These are phyloP conservation scores for Aspergillus mulundensis DNA, from an alignment of 495 filamentous ascomycete genomes.

Conservation along the genomic window DNA sequence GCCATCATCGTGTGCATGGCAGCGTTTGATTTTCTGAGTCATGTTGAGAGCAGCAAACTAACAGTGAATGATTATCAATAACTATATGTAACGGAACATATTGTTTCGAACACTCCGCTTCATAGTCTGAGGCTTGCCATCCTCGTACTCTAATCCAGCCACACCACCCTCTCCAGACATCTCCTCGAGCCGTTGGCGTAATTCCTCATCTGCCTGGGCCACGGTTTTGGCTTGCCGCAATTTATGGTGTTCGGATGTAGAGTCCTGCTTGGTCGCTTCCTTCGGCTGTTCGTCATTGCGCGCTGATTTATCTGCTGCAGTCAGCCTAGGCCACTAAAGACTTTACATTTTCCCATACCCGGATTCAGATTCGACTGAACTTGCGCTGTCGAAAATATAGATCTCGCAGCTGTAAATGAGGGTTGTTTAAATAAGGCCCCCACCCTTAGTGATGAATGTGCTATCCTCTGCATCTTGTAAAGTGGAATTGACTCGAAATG, in stretches of 20 bases:
- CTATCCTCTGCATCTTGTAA: background rate
- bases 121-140: constrained; percentile 71
- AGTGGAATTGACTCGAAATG: background rate
- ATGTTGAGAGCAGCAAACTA: background rate
- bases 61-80: background rate
- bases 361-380: background rate
- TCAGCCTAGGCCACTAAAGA: background rate
- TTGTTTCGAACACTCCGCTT: constrained; percentile 74
- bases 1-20: background rate
- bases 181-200: constrained; percentile 61
- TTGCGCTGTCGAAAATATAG: constrained; percentile 5
- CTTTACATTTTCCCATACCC: background rate
- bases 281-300: background rate
- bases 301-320: background rate
- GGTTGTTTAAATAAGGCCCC: background rate
- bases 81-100: constrained; percentile 69
- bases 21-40: background rate
- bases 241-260: constrained; percentile 4
- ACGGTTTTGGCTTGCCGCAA: constrained; percentile 44
- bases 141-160: constrained; percentile 74
- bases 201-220: constrained; percentile 62
- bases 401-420: background rate
- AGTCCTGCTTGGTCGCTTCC: background rate
- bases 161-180: constrained; percentile 72
- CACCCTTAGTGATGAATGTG: background rate